Base-by-base conservation (phyloP, 2,329 filamentous ascomycete genomes). In the Sphaceloma murrayae region DNA sequence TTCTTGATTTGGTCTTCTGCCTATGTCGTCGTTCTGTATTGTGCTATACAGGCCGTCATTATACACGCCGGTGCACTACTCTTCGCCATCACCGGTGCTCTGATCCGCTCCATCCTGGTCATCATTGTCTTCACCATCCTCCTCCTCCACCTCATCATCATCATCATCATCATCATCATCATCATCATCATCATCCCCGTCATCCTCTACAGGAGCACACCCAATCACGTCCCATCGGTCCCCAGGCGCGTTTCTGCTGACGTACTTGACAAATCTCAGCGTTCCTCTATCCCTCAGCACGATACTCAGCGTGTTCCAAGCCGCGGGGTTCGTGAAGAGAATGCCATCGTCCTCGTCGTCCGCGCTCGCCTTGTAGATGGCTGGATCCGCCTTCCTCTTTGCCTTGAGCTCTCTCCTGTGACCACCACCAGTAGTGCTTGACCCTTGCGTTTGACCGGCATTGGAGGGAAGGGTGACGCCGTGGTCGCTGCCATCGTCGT, bases 191-290 rank as follows among this genome's bases (percentile, higher is more conserved):
- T 73, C 73, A 42, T 72, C 71, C 10, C 59, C 62, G 5, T 59
- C 57, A 33, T 51, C 54, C 36, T 55, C 51, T 22, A 94, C 80
- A 17, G 81, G 85, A 61, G 84, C 85, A 24, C 78, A 78, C 1
- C 79, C 91, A 34, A 78, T 81, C 39, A 96, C 72, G 65, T 98
- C 91, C 86, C 88, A 96, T 32, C 91, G 74, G 64, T 96, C 91
- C 1, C 91, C 91, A 57, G 77, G 77, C 5, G 91, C 91, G 40
- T 73, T 76, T 48, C 72, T 72, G 63, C 83, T 93, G 16, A 98
- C 82, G 62, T 96, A 98, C 69, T 96, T 98, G 57, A 96, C 87
- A 60, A 98, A 98, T 61, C 85, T 81, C 58, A 98, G 70, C 10
- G 83, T 82, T 10, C 85, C 88, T 53, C 77, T 78, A 60, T 98